phyloP scores from a whole-genome alignment of 768 basidiomycete species.

The Amanita pallidorosea region DNA sequence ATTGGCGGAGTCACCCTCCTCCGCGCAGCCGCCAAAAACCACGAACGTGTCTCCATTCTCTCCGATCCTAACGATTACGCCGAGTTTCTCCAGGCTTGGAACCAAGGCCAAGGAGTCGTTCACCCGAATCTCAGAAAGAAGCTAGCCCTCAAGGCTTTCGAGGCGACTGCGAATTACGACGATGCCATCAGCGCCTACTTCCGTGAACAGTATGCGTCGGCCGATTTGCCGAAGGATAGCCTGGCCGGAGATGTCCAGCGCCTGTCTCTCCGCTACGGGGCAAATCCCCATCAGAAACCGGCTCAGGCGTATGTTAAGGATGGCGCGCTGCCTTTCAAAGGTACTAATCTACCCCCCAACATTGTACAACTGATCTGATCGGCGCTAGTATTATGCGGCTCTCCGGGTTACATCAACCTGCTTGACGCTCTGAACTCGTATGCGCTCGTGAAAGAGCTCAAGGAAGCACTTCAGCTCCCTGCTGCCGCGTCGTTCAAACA shows the following conservation, averaged over 20 bases:
- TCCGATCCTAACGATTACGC: constrained; percentile 86
- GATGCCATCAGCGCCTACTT: constrained; percentile 95
- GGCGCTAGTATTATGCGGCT: constrained; percentile 70
- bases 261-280: constrained; percentile 84
- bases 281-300: constrained; percentile 98
- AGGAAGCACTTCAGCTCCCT: constrained; percentile 76
- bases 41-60: constrained; percentile 81
- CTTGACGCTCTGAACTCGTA: constrained; percentile 96
- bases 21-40: constrained; percentile 97
- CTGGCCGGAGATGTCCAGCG: constrained; percentile 69
- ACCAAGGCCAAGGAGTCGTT: constrained; percentile 62
- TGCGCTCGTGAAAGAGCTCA: constrained; percentile 89
- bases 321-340: constrained; percentile 90
- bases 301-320: constrained; percentile 90
- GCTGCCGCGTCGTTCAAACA: constrained; percentile 99
- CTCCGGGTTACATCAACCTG: constrained; percentile 97
- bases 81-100: constrained; percentile 72
- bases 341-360: constrained; percentile 26
- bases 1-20: constrained; percentile 98
- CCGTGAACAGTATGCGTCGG: constrained; percentile 86
- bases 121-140: constrained; percentile 61
- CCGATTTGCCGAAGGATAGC: constrained; percentile 53
- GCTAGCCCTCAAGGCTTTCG: constrained; percentile 93
- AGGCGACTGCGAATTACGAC: constrained; percentile 92
- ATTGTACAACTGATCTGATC: constrained; percentile 1